phyloP scores from a whole-genome alignment of 2,329 filamentous ascomycete genomes.

The Curvularia verruculosa region DNA sequence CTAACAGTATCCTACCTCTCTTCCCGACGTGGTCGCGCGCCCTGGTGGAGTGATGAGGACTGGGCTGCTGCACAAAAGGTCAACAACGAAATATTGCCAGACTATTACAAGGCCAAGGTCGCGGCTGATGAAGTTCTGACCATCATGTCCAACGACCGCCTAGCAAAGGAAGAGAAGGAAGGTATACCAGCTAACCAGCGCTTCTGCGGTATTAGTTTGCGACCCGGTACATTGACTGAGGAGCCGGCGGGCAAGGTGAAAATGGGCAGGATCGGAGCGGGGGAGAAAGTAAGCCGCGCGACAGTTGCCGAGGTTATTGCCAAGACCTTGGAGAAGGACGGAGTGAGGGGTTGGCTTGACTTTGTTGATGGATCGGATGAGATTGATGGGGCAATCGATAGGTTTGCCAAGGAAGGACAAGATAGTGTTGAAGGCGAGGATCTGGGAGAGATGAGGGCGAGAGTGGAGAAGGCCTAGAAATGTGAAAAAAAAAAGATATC shows the following conservation, averaged over 20 bases:
- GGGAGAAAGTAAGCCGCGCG: constrained; percentile 55
- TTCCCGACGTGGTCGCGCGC: constrained; percentile 55
- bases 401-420: constrained; percentile 52
- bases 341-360: constrained; percentile 61
- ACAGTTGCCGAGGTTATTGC: constrained; percentile 60
- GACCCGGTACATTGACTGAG: constrained; percentile 59
- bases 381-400: constrained; percentile 55
- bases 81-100: constrained; percentile 57
- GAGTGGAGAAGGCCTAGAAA: constrained; percentile 23
- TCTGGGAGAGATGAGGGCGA: constrained; percentile 52
- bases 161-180: constrained; percentile 36
- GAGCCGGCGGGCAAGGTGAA: constrained; percentile 56
- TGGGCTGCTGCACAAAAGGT: constrained; percentile 54
- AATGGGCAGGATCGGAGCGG: constrained; percentile 54
- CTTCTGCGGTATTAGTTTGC: constrained; percentile 59
- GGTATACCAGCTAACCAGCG: constrained; percentile 33
- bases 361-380: constrained; percentile 58
- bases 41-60: constrained; percentile 59
- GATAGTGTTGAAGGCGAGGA: constrained; percentile 60
- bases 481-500: not conserved
- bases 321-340: constrained; percentile 55
- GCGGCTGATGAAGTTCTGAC: constrained; percentile 63
- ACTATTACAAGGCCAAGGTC: constrained; percentile 61
- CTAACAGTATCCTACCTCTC: constrained; percentile 62
- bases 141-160: constrained; percentile 47